Evolutionary conservation across 1,139 yeast genomes (phyloP), one percentile per base, ranked within the genome.

Genomic region (Arxiozyma telluris): DNA sequence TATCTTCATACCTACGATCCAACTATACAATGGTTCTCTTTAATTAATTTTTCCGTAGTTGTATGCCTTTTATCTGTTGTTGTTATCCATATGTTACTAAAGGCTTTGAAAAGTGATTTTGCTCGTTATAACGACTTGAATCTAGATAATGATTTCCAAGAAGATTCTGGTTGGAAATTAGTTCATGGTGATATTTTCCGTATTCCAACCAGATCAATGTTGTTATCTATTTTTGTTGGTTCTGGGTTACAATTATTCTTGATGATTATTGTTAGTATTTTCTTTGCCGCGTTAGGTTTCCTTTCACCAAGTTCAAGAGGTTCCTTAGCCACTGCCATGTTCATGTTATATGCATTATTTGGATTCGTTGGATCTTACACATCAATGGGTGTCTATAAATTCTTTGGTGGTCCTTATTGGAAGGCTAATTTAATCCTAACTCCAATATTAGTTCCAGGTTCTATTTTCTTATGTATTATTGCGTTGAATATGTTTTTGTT

Each of bases 141-240:
- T 66, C 76, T 89, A 60, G 96, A 89, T 65, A 90, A 85, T 62
- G 96, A 88, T 58, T 81, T 89, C 54, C 84, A 89, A 58, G 97
- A 91, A 66, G 98, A 94, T 69, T 80, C 91, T 66, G 98, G 99
- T 45, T 93, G 99, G 99, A 94, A 94, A 71, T 78, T 93, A 60
- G 83, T 91, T 48, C 96, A 93, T 67, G 98, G 97, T 57, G 98
- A 93, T 69, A 90, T 93, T 41, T 93, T 93, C 76, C 80, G 98
- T 69, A 75, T 93, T 7, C 98, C 98, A 44, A 71, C 76, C 55
- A 76, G 80, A 60, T 76, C 86, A 57, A 77, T 90, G 80, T 60
- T 87, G 25, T 77, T 90, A 56, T 86, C 96, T 6, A 82, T 90
- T 15, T 71, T 90, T 41, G 80, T 90, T 54, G 99, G 99, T 48